Evolutionary conservation across 2,329 filamentous ascomycete genomes (phyloP), one percentile per base, ranked within the genome.

Genomic region (Furcasterigmium furcatum): DNA sequence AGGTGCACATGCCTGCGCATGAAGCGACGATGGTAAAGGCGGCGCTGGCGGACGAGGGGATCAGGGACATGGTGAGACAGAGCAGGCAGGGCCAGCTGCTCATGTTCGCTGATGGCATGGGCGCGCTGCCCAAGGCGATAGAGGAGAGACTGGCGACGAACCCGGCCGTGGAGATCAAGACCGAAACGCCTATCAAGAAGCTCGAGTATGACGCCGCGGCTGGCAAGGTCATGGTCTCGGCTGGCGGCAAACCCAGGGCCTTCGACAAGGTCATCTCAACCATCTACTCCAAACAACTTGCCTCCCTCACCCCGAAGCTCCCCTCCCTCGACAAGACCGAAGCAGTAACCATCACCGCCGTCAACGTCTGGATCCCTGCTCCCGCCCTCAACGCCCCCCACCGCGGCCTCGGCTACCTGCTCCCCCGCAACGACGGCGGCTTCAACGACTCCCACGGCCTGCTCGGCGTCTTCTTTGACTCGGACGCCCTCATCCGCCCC

Each of bases 391-490:
- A 88, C 41, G 50, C 56, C 3, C 79, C 80, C 13, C 71, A 82
- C 46, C 68, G 73, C 24, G 94, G 91, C 16, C 95, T 97, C 61
- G 94, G 94, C 52, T 97, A 97, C 65, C 80, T 99, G 5, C 87
- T 99, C 48, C 92, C 94, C 2, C 82, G 83, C 48, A 83, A 83
- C 14, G 76, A 88, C 2, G 77, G 84, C 4, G 73, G 76, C 40
- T 80, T 82, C 30, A 76, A 89, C 53, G 95, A 96, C 61, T 87
- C 88, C 2, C 88, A 95, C 63, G 79, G 82, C 50, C 88, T 86
- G 1, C 82, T 99, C 6, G 94, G 94, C 51, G 91, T 97, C 43
- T 87, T 97, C 49, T 97, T 97, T 65, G 91, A 96, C 65, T 88
- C 84, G 3, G 83, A 89, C 52, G 77, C 69, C 24, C 51, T 60